Percentiles rank a stretch among this genome's conserved stretches.
phyloP scores from a whole-genome alignment of 306 rosid species.

The Oxytropis ochrocephala region DNA sequence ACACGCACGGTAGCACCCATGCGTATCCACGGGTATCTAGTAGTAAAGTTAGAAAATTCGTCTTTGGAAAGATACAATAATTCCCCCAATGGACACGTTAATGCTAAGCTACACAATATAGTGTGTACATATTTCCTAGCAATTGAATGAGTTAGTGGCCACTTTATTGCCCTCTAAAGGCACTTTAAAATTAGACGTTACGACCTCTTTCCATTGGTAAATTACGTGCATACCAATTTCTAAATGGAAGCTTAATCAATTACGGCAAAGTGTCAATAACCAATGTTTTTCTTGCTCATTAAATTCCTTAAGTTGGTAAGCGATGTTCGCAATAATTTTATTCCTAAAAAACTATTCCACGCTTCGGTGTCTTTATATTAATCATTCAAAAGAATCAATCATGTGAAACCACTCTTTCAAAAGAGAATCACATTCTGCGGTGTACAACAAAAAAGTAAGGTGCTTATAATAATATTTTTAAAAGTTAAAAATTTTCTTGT shows the following conservation, averaged over 20 bases:
- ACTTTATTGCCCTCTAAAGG: background rate
- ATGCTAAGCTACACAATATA: no score
- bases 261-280: background rate
- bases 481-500: conserved; percentile 1
- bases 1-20: no score
- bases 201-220: conserved; percentile 2
- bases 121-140: no score
- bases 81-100: no score
- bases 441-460: background rate
- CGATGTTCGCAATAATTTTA: no score
- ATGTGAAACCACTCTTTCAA: conserved; percentile 10
- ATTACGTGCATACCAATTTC: background rate
- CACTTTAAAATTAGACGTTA: conserved; percentile 12
- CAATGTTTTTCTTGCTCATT: no score
- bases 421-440: conserved; percentile 15
- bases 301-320: no score
- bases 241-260: background rate
- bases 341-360: conserved; percentile 6
- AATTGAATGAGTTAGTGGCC: background rate
- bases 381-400: background rate
- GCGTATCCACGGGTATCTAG: no score
- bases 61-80: no score
- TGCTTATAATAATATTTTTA: background rate
- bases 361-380: background rate
- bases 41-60: no score